Evolutionary conservation across 129 eudicot genomes (phyloP).

Genomic region (Flaveria trinervia): DNA sequence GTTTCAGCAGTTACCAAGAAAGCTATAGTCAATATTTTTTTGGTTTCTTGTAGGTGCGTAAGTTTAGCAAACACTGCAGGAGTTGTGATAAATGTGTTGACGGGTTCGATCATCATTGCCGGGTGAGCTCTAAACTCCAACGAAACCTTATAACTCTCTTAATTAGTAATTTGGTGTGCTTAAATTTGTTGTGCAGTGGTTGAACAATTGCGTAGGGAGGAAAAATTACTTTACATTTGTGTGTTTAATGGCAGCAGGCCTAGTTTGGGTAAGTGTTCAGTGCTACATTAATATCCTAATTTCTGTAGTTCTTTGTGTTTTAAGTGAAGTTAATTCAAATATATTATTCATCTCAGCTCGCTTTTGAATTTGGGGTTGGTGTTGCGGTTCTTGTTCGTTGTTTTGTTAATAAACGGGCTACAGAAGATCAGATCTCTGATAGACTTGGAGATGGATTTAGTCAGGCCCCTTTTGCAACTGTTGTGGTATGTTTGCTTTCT

Average conservation of each 20-base stretch:
- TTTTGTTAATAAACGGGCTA: conserved; percentile 59
- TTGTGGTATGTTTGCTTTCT: conserved; percentile 63
- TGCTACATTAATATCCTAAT: background rate
- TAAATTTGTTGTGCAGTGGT: conserved; percentile 61
- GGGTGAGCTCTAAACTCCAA: conserved; percentile 48
- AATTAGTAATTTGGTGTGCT: conserved; percentile 19
- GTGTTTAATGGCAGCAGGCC: conserved; percentile 81
- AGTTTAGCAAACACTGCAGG: conserved; percentile 98
- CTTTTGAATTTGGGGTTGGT: conserved; percentile 75
- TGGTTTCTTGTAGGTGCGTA: conserved; percentile 68
- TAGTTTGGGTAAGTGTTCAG: conserved; percentile 66
- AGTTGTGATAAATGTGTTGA: conserved; percentile 99
- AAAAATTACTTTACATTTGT: conserved; percentile 76
- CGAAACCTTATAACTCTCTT: background rate
- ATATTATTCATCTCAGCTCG: conserved; percentile 49
- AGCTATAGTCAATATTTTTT: conserved; percentile 16
- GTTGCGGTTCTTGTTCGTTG: conserved; percentile 87
- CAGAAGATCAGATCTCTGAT: conserved; percentile 61
- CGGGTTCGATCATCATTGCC: conserved; percentile 97
- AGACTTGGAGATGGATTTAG: conserved; percentile 90
- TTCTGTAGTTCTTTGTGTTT: conserved; percentile 1
- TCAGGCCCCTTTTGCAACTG: conserved; percentile 76
- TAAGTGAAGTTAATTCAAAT: conserved; percentile 1
- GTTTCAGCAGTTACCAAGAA: background rate
- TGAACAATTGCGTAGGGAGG: conserved; percentile 91